Evolutionary conservation across 2,329 filamentous ascomycete genomes (phyloP), one percentile per base, ranked within the genome.

Genomic region (Domatiomyces catenatus): DNA sequence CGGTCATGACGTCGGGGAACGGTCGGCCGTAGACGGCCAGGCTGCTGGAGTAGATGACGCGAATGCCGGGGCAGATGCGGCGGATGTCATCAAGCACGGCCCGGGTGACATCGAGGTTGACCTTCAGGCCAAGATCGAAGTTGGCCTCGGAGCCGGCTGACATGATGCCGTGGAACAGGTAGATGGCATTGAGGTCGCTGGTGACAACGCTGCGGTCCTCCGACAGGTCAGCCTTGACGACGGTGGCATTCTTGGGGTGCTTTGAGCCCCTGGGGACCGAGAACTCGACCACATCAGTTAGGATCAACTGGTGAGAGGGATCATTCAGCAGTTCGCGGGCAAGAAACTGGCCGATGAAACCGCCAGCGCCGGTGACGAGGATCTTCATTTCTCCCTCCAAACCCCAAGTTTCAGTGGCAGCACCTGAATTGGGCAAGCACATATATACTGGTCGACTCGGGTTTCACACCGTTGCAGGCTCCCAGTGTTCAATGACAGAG

Each of bases 81-180:
- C 73, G 67, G 17, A 81, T 69, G 6, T 69, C 65, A 47, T 80
- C 73, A 2, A 82, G 67, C 1, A 81, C 59, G 42, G 67, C 65
- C 20, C 76, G 71, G 10, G 78, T 76, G 42, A 74, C 76, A 56
- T 81, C 75, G 47, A 82, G 70, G 62, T 83, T 82, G 48, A 81
- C 77, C 42, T 67, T 69, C 54, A 80, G 68, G 2, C 76, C 77
- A 1, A 80, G 67, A 48, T 77, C 74, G 55, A 76, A 77, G 64
- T 81, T 72, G 43, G 75, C 75, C 64, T 82, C 79, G 15, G 77
- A 75, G 5, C 77, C 77, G 10, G 74, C 74, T 0, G 78, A 81
- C 79, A 83, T 82, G 68, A 82, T 80, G 54, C 79, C 79, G 63
- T 83, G 79, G 62, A 83, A 76, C 58, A 80, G 69, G 65, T 79